Evolutionary conservation across 2,329 filamentous ascomycete genomes (phyloP).

Genomic region (Neofusicoccum umdonicola): DNA sequence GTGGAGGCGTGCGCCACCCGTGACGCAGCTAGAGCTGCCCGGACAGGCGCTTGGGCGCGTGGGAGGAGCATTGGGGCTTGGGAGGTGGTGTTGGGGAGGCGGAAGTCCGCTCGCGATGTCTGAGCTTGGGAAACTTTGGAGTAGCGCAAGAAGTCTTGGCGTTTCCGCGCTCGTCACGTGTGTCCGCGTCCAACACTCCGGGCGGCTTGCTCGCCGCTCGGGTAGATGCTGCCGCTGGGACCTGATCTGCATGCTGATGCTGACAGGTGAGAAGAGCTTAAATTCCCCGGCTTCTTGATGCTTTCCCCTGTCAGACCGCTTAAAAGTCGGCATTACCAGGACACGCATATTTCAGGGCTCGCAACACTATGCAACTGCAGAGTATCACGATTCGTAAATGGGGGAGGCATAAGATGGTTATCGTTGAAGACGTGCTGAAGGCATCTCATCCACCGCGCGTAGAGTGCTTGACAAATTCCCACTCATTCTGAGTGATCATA

Average conservation of each 20-base stretch:
- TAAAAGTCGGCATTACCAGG: no score
- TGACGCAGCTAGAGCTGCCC: slow-evolving; percentile 26
- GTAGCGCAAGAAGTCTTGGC: neutral
- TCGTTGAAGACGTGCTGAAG: neutral
- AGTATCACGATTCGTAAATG: neutral
- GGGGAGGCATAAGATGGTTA: neutral
- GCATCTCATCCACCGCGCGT: neutral
- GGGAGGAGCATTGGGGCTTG: slow-evolving; percentile 35
- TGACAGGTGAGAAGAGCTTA: neutral
- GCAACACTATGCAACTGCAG: neutral
- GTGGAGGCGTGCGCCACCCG: slow-evolving; percentile 25
- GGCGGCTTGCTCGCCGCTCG: neutral
- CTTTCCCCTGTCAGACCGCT: neutral
- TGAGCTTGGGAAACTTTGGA: slow-evolving; percentile 16
- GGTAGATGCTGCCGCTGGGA: neutral
- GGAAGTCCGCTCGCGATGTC: neutral
- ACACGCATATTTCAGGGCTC: neutral
- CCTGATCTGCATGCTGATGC: neutral
- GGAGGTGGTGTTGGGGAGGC: neutral
- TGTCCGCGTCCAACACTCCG: neutral
- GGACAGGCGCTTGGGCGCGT: slow-evolving; percentile 37
- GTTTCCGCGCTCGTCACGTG: neutral
- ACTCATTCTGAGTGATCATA: neutral
- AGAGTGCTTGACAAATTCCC: neutral
- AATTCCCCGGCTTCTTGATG: neutral